These are phyloP conservation scores for Magnusiomyces ingens DNA, from an alignment of 1,139 yeast genomes.

Conservation along the genomic window DNA sequence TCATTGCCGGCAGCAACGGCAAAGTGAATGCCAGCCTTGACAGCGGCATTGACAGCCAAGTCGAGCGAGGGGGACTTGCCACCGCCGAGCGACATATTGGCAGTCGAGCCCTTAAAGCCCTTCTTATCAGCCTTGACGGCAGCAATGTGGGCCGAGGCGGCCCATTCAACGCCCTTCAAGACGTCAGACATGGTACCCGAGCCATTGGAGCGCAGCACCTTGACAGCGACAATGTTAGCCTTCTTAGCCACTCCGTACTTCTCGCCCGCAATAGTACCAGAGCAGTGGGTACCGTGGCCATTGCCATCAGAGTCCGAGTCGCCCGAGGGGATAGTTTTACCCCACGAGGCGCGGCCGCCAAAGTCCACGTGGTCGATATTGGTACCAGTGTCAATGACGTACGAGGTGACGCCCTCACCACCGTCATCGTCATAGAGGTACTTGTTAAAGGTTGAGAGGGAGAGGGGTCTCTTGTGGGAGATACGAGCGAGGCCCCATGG, in stretches of 20 bases:
- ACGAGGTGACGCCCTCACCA: slow-evolving; percentile 84
- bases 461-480: slow-evolving; percentile 58
- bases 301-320: slow-evolving; percentile 84
- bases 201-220: slow-evolving; percentile 47
- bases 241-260: slow-evolving; percentile 60
- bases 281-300: slow-evolving; percentile 71
- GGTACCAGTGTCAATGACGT: slow-evolving; percentile 86
- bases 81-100: slow-evolving; percentile 59
- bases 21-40: slow-evolving; percentile 52
- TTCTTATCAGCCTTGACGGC: slow-evolving; percentile 36
- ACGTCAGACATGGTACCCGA: slow-evolving; percentile 45
- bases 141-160: slow-evolving; percentile 35
- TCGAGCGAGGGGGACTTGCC: slow-evolving; percentile 49
- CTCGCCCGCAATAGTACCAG: slow-evolving; percentile 57
- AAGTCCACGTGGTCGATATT: slow-evolving; percentile 70
- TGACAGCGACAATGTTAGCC: slow-evolving; percentile 52
- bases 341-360: slow-evolving; percentile 91
- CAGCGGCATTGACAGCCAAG: slow-evolving; percentile 53
- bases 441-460: slow-evolving; percentile 67
- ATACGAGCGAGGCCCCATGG: slow-evolving; percentile 97
- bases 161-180: slow-evolving; percentile 42
- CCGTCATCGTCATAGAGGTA: slow-evolving; percentile 73
- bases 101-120: slow-evolving; percentile 50
- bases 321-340: slow-evolving; percentile 78
- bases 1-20: slow-evolving; percentile 67